A percentile compares a stretch with the other conserved stretches of the same genome.
phyloP scores from a whole-genome alignment of 495 filamentous ascomycete genomes.

The Cenococcum geophilum region DNA sequence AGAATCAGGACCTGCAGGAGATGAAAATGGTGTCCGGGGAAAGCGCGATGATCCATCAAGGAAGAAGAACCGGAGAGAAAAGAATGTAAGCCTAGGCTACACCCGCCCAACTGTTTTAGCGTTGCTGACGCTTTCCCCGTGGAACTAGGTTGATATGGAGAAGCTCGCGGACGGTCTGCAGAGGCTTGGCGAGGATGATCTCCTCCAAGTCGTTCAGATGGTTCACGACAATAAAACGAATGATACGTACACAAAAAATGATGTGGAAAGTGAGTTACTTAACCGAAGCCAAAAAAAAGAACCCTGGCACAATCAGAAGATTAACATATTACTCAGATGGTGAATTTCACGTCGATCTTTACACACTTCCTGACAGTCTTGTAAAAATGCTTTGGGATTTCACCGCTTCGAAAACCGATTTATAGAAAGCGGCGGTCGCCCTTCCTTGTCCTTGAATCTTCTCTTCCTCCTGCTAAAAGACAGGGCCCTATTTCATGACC shows the following conservation, averaged over 20 bases:
- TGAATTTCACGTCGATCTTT: conserved; percentile 97
- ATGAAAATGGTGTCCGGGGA: conserved; percentile 52
- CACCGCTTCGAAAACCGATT: conserved; percentile 37
- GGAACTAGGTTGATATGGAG: conserved; percentile 74
- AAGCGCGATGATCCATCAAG: conserved; percentile 57
- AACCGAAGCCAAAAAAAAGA: too few relatives aligned
- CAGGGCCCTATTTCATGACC: background rate
- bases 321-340: conserved; percentile 54
- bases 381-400: conserved; percentile 94
- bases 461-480: background rate
- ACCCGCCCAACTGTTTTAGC: conserved; percentile 1
- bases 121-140: background rate
- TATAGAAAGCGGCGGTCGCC: conserved; percentile 5
- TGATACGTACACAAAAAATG: conserved; percentile 93
- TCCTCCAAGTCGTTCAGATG: conserved; percentile 93
- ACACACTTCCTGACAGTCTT: conserved; percentile 78
- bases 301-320: conserved; percentile 7
- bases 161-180: conserved; percentile 92
- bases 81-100: conserved; percentile 46
- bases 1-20: conserved; percentile 67
- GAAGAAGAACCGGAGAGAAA: conserved; percentile 71
- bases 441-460: background rate
- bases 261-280: conserved; percentile 72
- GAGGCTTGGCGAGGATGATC: conserved; percentile 77
- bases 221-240: conserved; percentile 91